phyloP scores from a whole-genome alignment of 1,139 yeast species.

The Pneumocystis jirovecii region DNA sequence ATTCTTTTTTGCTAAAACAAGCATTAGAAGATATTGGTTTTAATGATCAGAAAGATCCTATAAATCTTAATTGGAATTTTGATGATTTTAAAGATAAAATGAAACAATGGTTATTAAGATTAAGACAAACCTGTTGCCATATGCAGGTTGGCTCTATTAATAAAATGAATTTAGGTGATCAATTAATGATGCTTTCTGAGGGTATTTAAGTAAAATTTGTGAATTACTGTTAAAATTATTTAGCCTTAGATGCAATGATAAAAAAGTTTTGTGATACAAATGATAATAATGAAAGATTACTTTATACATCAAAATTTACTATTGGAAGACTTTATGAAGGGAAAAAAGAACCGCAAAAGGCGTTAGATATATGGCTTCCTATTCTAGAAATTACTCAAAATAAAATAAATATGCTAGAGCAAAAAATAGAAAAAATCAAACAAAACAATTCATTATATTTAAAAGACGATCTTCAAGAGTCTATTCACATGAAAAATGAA shows the following conservation, averaged over 20 bases:
- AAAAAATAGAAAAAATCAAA: constrained; percentile 15
- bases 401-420: constrained; percentile 23
- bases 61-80: constrained; percentile 13
- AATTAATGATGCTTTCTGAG: not conserved
- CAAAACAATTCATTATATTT: constrained; percentile 14
- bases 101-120: constrained; percentile 43
- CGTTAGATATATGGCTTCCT: constrained; percentile 32
- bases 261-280: constrained; percentile 38
- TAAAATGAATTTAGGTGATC: constrained; percentile 14
- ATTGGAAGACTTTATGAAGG: constrained; percentile 54
- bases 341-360: constrained; percentile 34
- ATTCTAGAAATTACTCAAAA: constrained; percentile 25
- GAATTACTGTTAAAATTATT: constrained; percentile 38
- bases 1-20: constrained; percentile 44
- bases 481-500: constrained; percentile 11
- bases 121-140: constrained; percentile 74
- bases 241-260: constrained; percentile 51
- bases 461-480: constrained; percentile 21
- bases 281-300: constrained; percentile 35
- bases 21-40: constrained; percentile 52
- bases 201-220: constrained; percentile 4
- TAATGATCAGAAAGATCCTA: constrained; percentile 43
- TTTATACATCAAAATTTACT: constrained; percentile 33
- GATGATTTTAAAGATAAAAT: constrained; percentile 15
- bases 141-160: constrained; percentile 48